Evolutionary conservation across 768 basidiomycete species (phyloP), one percentile per base, ranked within the genome.

Genomic region (Cystofilobasidium capitatum): DNA sequence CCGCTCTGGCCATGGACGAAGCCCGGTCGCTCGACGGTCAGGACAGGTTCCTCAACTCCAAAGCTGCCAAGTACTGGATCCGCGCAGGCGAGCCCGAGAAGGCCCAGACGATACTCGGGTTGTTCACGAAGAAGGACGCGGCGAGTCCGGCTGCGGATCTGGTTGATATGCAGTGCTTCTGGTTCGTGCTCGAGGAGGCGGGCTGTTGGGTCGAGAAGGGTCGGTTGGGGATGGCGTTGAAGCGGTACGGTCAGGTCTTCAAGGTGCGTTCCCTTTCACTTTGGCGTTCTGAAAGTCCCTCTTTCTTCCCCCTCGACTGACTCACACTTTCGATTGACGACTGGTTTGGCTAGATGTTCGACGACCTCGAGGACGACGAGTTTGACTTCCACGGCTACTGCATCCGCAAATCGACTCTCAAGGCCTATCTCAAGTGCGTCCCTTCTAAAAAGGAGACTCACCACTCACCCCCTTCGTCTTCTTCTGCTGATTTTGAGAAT

Each of bases 381-480:
- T 97, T 88, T 72, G 96, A 99, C 77, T 99, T 99, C 81, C 96
- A 99, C 76, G 85, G 88, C 9, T 99, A 97, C 76, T 89, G 89
- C 71, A 71, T 97, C 71, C 86, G 96, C 62, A 91, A 89, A 72
- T 88, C 86, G 73, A 94, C 88, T 10, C 78, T 98, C 39, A 87
- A 86, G 62, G 84, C 90, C 16, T 98, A 98, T 75, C 69, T 88
- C 62, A 84, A 85, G 94, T 97, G 72, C 69, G 88, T 79, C 40
- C 22, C 17, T 26, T 44, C 39, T 37, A 16, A 17, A 16, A 8
- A 6, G 0, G 16, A n/a, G n/a, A n/a, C n/a, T n/a, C n/a, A n/a
- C n/a, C n/a, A n/a, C n/a, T n/a, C n/a, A n/a, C n/a, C 17, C 13
- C 45, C 29, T 29, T n/a, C 49, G 57, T n/a, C 22, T 29, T 26